Evolutionary conservation across 2,329 filamentous ascomycete genomes (phyloP).

Genomic region (Erysiphe neolycopersici): DNA sequence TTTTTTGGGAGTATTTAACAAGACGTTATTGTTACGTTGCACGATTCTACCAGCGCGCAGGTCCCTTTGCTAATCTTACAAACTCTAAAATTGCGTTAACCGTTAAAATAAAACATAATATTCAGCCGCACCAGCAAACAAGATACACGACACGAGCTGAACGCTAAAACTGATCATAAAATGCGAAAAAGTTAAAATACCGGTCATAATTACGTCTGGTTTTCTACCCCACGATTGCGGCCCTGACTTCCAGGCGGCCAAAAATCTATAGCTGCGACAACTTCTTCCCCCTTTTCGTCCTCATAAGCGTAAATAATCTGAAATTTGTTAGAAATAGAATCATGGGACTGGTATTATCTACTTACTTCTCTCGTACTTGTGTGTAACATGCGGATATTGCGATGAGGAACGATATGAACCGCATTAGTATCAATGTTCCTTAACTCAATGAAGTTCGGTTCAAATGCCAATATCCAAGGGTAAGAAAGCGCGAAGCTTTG

Average conservation of each 20-base stretch:
- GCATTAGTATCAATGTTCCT: constrained; percentile 83
- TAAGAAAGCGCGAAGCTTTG: constrained; percentile 84
- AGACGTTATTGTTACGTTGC: too few species aligned
- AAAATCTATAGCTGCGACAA: constrained; percentile 88
- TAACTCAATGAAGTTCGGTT: constrained; percentile 92
- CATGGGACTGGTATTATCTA: constrained; percentile 5
- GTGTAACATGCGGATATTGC: constrained; percentile 93
- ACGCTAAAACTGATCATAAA: constrained; percentile 13
- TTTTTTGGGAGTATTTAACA: too few species aligned
- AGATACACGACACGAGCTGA: constrained; percentile 19
- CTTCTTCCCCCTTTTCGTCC: constrained; percentile 78
- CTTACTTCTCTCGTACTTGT: constrained; percentile 87
- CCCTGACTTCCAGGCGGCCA: constrained; percentile 25
- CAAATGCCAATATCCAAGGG: constrained; percentile 91
- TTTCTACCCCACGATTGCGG: not conserved
- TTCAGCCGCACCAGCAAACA: too few species aligned
- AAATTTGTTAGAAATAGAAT: constrained; percentile 5
- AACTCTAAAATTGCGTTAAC: too few species aligned
- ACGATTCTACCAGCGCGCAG: too few species aligned
- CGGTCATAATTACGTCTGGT: not conserved
- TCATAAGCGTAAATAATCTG: constrained; percentile 96
- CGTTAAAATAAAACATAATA: too few species aligned
- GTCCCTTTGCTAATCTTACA: too few species aligned
- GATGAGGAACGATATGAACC: constrained; percentile 86
- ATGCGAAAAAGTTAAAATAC: too few species aligned